These are phyloP conservation scores for Parastagonospora avenae DNA, from an alignment of 2,329 filamentous ascomycete genomes.

Conservation along the genomic window DNA sequence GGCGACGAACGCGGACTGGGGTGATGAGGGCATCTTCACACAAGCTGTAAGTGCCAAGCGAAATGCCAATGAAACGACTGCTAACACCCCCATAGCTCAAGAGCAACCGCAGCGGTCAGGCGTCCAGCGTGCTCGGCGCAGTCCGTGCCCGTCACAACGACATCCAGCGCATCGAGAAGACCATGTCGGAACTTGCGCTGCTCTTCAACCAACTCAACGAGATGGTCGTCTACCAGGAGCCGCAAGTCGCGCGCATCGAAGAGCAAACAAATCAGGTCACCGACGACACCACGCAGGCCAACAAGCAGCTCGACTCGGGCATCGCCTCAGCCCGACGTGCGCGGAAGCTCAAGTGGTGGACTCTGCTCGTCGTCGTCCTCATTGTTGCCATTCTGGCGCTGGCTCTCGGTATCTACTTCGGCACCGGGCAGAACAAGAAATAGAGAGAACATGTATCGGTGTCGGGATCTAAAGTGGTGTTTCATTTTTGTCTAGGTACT, in stretches of 20 bases:
- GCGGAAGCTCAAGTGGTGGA: conserved; percentile 84
- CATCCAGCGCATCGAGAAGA: conserved; percentile 79
- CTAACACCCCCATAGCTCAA: conserved; percentile 61
- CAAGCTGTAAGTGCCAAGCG: conserved; percentile 67
- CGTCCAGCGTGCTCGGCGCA: conserved; percentile 73
- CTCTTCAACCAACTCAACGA: conserved; percentile 78
- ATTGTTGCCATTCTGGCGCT: conserved; percentile 58
- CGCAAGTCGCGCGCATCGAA: conserved; percentile 66
- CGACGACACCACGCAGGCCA: conserved; percentile 70
- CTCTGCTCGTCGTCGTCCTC: conserved; percentile 61
- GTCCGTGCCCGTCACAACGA: conserved; percentile 84
- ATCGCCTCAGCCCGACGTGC: conserved; percentile 69
- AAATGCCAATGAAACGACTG: background rate
- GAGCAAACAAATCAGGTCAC: conserved; percentile 68
- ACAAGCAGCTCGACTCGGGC: conserved; percentile 70
- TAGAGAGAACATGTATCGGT: background rate
- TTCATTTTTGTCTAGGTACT: conserved; percentile 1
- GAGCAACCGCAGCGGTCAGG: conserved; percentile 75
- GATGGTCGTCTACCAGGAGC: conserved; percentile 74
- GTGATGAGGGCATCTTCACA: conserved; percentile 80
- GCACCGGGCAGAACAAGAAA: conserved; percentile 15
- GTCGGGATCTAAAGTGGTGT: background rate
- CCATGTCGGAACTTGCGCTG: conserved; percentile 69
- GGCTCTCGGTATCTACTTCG: conserved; percentile 56
- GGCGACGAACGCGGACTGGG: conserved; percentile 73